These are phyloP conservation scores for Athelia psychrophila DNA, from an alignment of 1,284 basidiomycete genomes.

Conservation along the genomic window DNA sequence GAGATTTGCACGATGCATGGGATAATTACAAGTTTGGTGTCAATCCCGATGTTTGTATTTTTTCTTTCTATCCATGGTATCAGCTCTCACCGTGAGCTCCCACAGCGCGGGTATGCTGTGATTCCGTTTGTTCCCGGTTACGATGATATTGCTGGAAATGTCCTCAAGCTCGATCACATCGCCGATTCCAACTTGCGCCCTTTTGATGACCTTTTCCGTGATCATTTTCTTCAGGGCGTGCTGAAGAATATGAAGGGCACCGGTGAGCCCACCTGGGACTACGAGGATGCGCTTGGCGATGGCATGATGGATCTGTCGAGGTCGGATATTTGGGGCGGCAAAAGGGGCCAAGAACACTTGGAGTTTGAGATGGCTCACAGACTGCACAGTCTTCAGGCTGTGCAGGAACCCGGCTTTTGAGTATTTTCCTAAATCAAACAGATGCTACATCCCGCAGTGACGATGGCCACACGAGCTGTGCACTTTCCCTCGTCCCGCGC, in stretches of 20 bases:
- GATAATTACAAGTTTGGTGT: slow-evolving; percentile 19
- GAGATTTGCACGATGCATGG: slow-evolving; percentile 17
- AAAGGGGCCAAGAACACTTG: slow-evolving; percentile 15
- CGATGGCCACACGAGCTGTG: too few relatives aligned
- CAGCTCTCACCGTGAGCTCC: neutral
- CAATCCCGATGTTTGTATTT: slow-evolving; percentile 16
- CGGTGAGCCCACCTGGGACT: slow-evolving; percentile 16
- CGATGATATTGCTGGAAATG: slow-evolving; percentile 12
- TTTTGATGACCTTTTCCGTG: slow-evolving; percentile 18
- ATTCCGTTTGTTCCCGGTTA: slow-evolving; percentile 14
- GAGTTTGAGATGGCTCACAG: slow-evolving; percentile 16
- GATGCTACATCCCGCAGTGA: too few relatives aligned
- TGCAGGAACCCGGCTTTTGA: slow-evolving; percentile 7
- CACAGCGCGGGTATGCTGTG: slow-evolving; percentile 16
- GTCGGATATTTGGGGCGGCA: slow-evolving; percentile 13
- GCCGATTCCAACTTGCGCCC: slow-evolving; percentile 17
- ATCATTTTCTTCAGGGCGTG: slow-evolving; percentile 21
- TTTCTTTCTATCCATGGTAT: neutral
- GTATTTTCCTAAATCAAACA: slow-evolving; percentile 1
- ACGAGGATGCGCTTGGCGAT: slow-evolving; percentile 4
- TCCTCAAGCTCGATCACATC: slow-evolving; percentile 19
- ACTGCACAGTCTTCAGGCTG: slow-evolving; percentile 7
- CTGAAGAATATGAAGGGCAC: slow-evolving; percentile 19
- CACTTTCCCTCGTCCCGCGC: too few relatives aligned
- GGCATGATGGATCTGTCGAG: slow-evolving; percentile 15